Base-by-base conservation (phyloP, 2,329 filamentous ascomycete species). In the Ophiostoma sp. region DNA sequence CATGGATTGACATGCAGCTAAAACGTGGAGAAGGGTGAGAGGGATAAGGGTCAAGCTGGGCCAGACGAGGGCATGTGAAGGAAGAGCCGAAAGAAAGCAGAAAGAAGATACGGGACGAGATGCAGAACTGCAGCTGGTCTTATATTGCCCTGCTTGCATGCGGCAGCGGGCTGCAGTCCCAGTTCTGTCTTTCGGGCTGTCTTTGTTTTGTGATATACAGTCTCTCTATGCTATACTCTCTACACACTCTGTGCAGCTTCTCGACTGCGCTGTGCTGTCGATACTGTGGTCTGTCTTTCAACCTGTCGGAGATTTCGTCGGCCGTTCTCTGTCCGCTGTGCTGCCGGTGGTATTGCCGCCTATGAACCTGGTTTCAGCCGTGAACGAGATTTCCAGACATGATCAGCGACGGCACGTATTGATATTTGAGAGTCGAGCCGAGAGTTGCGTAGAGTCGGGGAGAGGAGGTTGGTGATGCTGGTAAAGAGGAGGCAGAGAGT, bases 1-100 rank as follows among this genome's bases (percentile, higher is more conserved):
- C 64, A 65, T 39, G 17, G 64, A 66, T 66, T 36, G 35, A 15
- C 64, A 66, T 66, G 64, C 64, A 44, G 64, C 64, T 66, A 41
- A 41, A 65, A 65, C 20, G 64, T 66, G 36, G 62, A 27, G 31
- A 66, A n/a, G 3, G 36, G 15, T n/a, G 17, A 36, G 36, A 20
- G 35, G 64, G 36, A 23, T 27, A 57, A n/a, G 52, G 52, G 52
- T 15, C 52, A 27, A 57, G 23, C n/a, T 57, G 52, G 27, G 23
- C n/a, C 17, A 27, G 23, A 57, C n/a, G 52, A 57, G 8, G 23
- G 23, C 52, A 65, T 35, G 35, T 8, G 62, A 65, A 15, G 13
- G 33, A 41, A 23, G 62, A 65, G 35, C 10, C 15, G 7, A 41
- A 57, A 5, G 1, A n/a, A 48, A 66, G 8, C 8, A 66, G 62